Conservation (phyloP, 176 grass and related monocot species). For the Alopecurus myosuroides region DNA sequence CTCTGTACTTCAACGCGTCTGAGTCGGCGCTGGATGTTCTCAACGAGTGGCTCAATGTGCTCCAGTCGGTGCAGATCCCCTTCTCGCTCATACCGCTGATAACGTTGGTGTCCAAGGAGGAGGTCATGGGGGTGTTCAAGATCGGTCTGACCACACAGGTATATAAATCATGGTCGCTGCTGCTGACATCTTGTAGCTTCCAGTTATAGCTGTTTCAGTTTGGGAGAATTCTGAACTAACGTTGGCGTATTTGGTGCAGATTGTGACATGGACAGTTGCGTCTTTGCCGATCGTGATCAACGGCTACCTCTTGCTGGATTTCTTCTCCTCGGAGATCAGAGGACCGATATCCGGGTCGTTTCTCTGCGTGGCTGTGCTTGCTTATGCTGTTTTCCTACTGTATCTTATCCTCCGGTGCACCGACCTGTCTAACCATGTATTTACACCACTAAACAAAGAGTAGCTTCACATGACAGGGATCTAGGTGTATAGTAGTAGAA, state of each 20-base stretch:
- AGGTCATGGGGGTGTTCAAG: constrained; percentile 83
- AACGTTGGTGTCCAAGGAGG: constrained; percentile 77
- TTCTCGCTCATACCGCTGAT: constrained; percentile 83
- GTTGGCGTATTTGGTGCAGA: constrained; percentile 31
- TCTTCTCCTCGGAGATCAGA: constrained; percentile 54
- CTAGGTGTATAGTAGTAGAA: neutral
- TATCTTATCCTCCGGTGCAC: constrained; percentile 40
- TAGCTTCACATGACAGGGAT: neutral
- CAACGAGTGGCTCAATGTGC: constrained; percentile 93
- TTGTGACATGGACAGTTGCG: constrained; percentile 61
- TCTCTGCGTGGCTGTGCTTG: constrained; percentile 29
- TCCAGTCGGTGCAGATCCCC: constrained; percentile 88
- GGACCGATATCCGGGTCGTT: constrained; percentile 39
- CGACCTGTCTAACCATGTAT: neutral
- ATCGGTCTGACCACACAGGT: constrained; percentile 60
- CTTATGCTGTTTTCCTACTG: constrained; percentile 25
- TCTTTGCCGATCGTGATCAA: constrained; percentile 71
- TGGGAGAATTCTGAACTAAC: neutral
- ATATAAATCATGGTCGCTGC: neutral
- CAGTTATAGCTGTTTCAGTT: neutral
- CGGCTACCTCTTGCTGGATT: constrained; percentile 75
- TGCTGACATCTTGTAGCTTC: neutral
- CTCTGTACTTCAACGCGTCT: constrained; percentile 69
- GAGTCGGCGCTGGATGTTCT: constrained; percentile 72
- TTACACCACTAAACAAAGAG: neutral